A percentile compares a stretch with the other conserved stretches of the same genome.
These are phyloP conservation scores for Crithidia brevicula DNA, from an alignment of 208 protist species.

Conservation along the genomic window DNA sequence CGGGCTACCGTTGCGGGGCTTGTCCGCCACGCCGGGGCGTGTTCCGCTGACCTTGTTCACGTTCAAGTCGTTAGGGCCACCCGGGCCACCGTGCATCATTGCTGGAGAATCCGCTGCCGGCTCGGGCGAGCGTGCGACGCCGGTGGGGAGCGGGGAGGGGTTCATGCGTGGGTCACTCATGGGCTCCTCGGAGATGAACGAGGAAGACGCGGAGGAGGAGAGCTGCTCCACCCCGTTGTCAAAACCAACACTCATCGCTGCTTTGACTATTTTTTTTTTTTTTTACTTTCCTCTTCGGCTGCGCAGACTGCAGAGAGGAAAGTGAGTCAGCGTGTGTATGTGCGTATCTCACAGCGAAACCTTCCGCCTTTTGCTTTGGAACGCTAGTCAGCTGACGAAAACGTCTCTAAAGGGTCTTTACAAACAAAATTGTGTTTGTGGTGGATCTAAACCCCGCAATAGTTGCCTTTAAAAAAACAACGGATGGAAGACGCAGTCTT, in stretches of 20 bases:
- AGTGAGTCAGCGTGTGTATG: too few species aligned
- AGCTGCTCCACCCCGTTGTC: slow-evolving; percentile 19
- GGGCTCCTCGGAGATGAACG: slow-evolving; percentile 18
- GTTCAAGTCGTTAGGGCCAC: slow-evolving; percentile 22
- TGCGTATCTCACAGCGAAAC: not conserved
- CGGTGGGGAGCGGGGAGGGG: not conserved
- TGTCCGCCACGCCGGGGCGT: slow-evolving; percentile 11
- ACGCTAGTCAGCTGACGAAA: too few species aligned
- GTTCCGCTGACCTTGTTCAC: slow-evolving; percentile 28
- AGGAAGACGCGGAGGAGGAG: slow-evolving; percentile 38
- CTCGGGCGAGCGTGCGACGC: slow-evolving; percentile 1
- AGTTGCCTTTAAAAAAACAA: too few species aligned
- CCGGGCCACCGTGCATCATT: not conserved
- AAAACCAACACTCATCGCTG: slow-evolving; percentile 15
- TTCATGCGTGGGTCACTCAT: slow-evolving; percentile 12
- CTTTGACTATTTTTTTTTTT: too few species aligned
- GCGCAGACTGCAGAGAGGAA: too few species aligned
- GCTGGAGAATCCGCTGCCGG: not conserved
- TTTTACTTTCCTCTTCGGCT: not conserved
- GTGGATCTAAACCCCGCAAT: too few species aligned
- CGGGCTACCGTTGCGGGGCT: slow-evolving; percentile 5
- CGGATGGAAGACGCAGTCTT: too few species aligned
- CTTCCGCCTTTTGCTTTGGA: too few species aligned
- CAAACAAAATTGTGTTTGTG: too few species aligned
- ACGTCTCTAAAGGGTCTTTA: too few species aligned